Base-by-base conservation (phyloP, 495 filamentous ascomycete genomes). In the Darksidea phi region DNA sequence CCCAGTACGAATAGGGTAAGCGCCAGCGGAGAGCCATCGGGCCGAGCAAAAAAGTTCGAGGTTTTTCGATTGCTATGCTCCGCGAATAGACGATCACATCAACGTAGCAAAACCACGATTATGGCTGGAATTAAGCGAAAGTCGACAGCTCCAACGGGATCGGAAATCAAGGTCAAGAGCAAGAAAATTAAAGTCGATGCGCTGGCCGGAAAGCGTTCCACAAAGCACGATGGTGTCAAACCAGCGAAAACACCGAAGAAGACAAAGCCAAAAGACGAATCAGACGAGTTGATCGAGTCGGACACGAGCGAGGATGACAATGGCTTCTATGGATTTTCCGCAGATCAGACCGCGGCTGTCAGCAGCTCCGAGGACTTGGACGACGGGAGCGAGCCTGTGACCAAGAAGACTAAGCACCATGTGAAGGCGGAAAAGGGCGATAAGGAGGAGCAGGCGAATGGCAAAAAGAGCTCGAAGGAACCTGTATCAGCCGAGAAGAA, bases 301-400 rank as follows among this genome's bases (percentile, higher is more conserved):
- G 67, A 71, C 49, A 70, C 69, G 6, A 60, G 54, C 15, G 69
- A 70, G 57, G 63, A 61, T n/a, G 64, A 70, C 42, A 52, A 70
- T 57, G 69, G 59, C 3, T 71, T 68, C 52, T 55, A 63, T 50
- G 69, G 64, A 15, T 70, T 71, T 41, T 59, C 67, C 12, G 66
- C 63, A 6, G 51, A 64, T n/a, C 37, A 71, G 21, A 41, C 55
- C 12, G 34, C 20, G 28, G 23, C 32, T 8, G 2, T 13, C 1
- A 25, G 23, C 43, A 54, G 36, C 38, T 38, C 58, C 8, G 58
- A 61, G 1, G 59, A 57, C 15, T 51, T 51, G 7, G 38, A 53
- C 24, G 10, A 43, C 26, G 42, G 47, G 8, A 60, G 43, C 18
- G 10, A 32, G 23, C 32, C 5, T 32, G 32, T n/a, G 20, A 26